Conservation (phyloP, 495 filamentous ascomycete species). For the Margaritispora aquatica region DNA sequence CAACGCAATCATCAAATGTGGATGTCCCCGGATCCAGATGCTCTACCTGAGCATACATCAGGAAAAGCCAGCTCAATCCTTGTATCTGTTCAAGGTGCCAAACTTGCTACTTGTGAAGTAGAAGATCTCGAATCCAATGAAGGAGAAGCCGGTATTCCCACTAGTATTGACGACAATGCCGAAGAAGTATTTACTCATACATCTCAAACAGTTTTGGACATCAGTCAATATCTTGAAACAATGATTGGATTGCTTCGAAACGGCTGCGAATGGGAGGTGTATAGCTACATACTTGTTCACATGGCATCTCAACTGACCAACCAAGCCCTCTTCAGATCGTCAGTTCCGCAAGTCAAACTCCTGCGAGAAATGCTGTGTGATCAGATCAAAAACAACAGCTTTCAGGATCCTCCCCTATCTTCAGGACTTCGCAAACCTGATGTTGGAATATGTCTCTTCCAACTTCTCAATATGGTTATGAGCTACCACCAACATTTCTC, state of each 20-base stretch:
- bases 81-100: slow-evolving; percentile 19
- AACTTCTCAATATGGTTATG: slow-evolving; percentile 75
- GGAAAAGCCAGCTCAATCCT: slow-evolving; percentile 38
- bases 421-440: slow-evolving; percentile 81
- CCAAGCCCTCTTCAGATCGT: slow-evolving; percentile 71
- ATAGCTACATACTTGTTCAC: slow-evolving; percentile 83
- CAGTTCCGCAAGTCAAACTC: slow-evolving; percentile 64
- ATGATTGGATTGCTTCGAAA: slow-evolving; percentile 68
- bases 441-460: slow-evolving; percentile 80
- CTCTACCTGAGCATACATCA: slow-evolving; percentile 39
- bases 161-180: background rate
- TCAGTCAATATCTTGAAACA: slow-evolving; percentile 69
- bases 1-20: slow-evolving; percentile 40
- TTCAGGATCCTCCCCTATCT: slow-evolving; percentile 65
- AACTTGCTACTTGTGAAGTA: background rate
- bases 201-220: slow-evolving; percentile 41
- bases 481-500: slow-evolving; percentile 82
- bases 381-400: slow-evolving; percentile 66
- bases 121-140: slow-evolving; percentile 5
- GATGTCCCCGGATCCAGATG: slow-evolving; percentile 44
- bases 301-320: slow-evolving; percentile 86
- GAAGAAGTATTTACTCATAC: background rate
- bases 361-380: slow-evolving; percentile 75
- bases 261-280: slow-evolving; percentile 86
- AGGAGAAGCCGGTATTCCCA: slow-evolving; percentile 13